A percentile compares a stretch with the other conserved stretches of the same genome.
Evolutionary conservation across 495 filamentous ascomycete genomes (phyloP).

Genomic region (Penicilliopsis zonata): DNA sequence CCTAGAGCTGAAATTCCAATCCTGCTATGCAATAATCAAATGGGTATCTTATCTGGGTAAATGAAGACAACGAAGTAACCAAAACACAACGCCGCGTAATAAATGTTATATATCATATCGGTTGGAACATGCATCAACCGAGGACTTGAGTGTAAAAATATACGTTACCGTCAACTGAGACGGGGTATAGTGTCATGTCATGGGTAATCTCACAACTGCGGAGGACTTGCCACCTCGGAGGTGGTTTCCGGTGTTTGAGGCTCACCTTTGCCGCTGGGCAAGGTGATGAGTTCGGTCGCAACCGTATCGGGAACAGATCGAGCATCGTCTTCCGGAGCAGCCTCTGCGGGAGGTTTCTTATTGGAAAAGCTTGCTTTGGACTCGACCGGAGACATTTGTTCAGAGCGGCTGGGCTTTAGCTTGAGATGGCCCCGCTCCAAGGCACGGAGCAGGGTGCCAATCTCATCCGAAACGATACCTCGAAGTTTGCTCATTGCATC

Average conservation of each 20-base stretch:
- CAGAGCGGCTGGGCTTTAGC: slow-evolving; percentile 20
- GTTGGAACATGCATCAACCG: no score
- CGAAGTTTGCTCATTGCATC: slow-evolving; percentile 26
- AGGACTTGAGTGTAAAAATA: no score
- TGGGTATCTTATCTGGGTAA: no score
- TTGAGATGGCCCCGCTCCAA: slow-evolving; percentile 24
- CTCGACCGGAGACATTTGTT: slow-evolving; percentile 21
- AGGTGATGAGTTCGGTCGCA: slow-evolving; percentile 22
- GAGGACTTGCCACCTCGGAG: no score
- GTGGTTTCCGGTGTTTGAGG: neutral
- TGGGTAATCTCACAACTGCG: no score
- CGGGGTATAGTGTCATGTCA: no score
- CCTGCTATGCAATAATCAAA: no score
- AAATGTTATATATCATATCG: no score
- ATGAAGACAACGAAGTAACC: no score
- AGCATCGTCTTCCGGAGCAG: slow-evolving; percentile 13
- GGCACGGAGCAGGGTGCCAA: slow-evolving; percentile 22
- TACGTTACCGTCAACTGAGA: no score
- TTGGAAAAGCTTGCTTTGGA: slow-evolving; percentile 13
- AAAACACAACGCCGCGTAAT: no score
- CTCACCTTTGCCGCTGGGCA: neutral
- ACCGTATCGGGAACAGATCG: slow-evolving; percentile 15
- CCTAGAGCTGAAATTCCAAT: no score
- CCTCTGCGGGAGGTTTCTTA: slow-evolving; percentile 8
- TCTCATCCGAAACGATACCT: slow-evolving; percentile 26